Percentiles rank a stretch among this genome's conserved stretches.
Conservation (phyloP, 257 asterid species). For the Anisodus acutangulus region DNA sequence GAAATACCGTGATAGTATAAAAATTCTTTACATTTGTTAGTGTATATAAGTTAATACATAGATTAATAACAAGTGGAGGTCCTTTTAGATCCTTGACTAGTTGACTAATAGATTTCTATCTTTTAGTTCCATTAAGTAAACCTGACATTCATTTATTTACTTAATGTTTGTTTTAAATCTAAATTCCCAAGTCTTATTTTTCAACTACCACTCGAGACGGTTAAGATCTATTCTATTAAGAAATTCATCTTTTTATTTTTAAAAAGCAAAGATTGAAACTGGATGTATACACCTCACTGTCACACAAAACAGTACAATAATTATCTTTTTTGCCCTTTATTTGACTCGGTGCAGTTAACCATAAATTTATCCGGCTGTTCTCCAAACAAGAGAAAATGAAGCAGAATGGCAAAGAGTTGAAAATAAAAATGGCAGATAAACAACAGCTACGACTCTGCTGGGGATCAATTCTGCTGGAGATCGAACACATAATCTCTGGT, state of each 20-base stretch:
- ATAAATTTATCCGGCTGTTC: neutral
- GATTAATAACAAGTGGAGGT: neutral
- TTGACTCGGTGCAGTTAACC: neutral
- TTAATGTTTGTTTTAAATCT: neutral
- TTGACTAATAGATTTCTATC: neutral
- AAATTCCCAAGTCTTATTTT: neutral
- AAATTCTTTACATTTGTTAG: neutral
- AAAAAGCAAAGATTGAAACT: neutral
- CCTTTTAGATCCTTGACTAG: neutral
- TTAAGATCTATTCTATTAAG: too few relatives aligned
- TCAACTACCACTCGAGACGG: neutral
- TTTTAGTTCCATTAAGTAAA: neutral
- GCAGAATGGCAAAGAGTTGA: neutral
- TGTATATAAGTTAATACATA: neutral
- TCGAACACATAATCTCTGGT: conserved; percentile 99
- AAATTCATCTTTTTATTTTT: neutral
- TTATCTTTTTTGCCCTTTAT: neutral
- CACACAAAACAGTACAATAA: neutral
- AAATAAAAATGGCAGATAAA: too few relatives aligned
- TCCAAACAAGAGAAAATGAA: neutral
- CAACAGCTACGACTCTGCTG: too few relatives aligned
- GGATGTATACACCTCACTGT: neutral
- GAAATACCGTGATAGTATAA: neutral
- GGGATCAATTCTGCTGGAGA: conserved; percentile 81
- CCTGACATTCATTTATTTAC: too few relatives aligned